A percentile compares a stretch with the other conserved stretches of the same genome.
These are phyloP conservation scores for Panicum virgatum DNA, from an alignment of 202 grass and related monocot species.

Conservation along the genomic window DNA sequence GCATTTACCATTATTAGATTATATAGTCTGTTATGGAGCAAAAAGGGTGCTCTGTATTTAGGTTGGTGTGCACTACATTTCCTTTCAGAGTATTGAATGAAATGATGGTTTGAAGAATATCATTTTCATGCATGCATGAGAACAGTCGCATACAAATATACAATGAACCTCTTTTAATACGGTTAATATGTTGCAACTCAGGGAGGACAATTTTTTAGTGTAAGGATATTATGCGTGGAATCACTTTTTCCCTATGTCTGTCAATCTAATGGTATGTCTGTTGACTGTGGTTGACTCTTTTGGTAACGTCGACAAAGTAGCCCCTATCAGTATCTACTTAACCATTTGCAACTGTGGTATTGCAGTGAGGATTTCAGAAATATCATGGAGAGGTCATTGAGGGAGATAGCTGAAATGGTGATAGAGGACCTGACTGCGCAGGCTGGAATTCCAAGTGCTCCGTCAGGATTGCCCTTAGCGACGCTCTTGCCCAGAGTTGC, in stretches of 20 bases:
- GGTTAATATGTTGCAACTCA: not conserved
- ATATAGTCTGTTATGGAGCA: not conserved
- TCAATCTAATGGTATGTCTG: not conserved
- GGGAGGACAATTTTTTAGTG: not conserved
- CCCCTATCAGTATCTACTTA: not conserved
- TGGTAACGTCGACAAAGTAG: not conserved
- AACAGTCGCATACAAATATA: constrained; percentile 24
- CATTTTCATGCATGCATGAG: not conserved
- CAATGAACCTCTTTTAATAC: not conserved
- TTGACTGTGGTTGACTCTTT: not conserved
- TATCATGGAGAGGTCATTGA: constrained; percentile 80
- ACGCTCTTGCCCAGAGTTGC: constrained; percentile 86
- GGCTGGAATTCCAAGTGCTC: constrained; percentile 45
- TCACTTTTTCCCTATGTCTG: not conserved
- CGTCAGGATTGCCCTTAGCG: constrained; percentile 62
- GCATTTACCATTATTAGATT: not conserved
- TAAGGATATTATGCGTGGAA: not conserved
- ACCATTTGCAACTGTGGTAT: constrained; percentile 9
- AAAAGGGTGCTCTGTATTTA: not conserved
- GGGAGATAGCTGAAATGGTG: constrained; percentile 57
- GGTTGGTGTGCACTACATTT: not conserved
- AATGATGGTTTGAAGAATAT: not conserved
- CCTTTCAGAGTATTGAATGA: not conserved
- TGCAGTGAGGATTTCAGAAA: constrained; percentile 86
- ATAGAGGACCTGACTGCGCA: constrained; percentile 53